phyloP scores from a whole-genome alignment of 257 asterid genomes.

The Solanum verrucosum region DNA sequence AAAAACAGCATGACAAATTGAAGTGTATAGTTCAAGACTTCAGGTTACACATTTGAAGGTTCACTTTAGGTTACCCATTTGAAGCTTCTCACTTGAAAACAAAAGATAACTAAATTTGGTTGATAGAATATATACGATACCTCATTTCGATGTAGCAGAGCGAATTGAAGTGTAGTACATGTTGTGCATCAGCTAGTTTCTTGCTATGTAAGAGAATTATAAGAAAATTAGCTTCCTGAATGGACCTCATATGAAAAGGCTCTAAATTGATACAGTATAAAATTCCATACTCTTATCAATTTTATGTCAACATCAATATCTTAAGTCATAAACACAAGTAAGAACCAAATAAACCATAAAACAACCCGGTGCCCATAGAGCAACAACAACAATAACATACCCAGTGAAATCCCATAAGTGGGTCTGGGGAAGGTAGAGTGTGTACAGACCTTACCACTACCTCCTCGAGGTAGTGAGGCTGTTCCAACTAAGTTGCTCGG shows the following conservation, averaged over 20 bases:
- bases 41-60: not conserved
- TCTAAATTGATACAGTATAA: not conserved
- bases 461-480: too few relatives aligned
- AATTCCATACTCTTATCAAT: not conserved
- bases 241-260: not conserved
- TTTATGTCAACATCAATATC: not conserved
- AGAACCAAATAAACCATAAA: not conserved
- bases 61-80: not conserved
- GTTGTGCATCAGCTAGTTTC: not conserved
- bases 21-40: not conserved
- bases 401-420: not conserved
- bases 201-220: not conserved
- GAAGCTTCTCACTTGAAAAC: not conserved
- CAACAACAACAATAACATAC: not conserved
- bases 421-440: not conserved
- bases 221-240: not conserved
- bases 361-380: not conserved
- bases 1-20: not conserved
- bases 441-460: too few relatives aligned
- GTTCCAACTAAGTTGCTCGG: not conserved
- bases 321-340: not conserved
- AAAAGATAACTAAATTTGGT: not conserved
- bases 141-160: not conserved
- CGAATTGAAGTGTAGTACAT: not conserved
- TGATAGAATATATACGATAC: not conserved